Evolutionary conservation across 371 early-diverging fungal genomes (phyloP).

Genomic region (Quaeritorhiza haematococci): DNA sequence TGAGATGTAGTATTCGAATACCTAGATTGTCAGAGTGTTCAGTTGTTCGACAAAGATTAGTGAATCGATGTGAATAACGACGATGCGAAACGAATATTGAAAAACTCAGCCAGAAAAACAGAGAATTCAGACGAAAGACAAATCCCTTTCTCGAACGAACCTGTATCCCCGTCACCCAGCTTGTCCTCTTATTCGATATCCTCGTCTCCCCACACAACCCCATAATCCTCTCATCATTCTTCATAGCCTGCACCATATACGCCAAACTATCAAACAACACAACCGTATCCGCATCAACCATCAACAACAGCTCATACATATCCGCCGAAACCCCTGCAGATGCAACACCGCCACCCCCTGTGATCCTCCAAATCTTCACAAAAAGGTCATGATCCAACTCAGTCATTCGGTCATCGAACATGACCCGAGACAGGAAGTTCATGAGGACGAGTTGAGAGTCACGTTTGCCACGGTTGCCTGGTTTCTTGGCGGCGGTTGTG

Average conservation of each 20-base stretch:
- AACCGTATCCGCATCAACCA: conserved; percentile 96
- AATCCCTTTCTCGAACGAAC: too few relatives aligned
- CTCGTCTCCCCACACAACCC: conserved; percentile 71
- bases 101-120: not conserved
- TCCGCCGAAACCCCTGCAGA: conserved; percentile 73
- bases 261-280: conserved; percentile 74
- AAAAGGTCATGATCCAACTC: conserved; percentile 93
- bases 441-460: conserved; percentile 97
- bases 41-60: too few relatives aligned
- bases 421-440: conserved; percentile 90
- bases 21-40: conserved; percentile 42
- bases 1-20: conserved; percentile 95
- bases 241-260: conserved; percentile 64
- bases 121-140: not conserved
- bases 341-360: too few relatives aligned
- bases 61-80: too few relatives aligned
- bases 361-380: conserved; percentile 70
- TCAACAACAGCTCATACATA: conserved; percentile 80
- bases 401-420: conserved; percentile 91
- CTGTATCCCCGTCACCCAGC: conserved; percentile 62
- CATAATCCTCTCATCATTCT: conserved; percentile 59
- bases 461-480: conserved; percentile 97
- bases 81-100: not conserved
- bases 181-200: conserved; percentile 64
- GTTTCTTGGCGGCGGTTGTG: conserved; percentile 67